Percentiles rank a stretch among this genome's conserved stretches.
phyloP scores from a whole-genome alignment of 352 stramenopile species.

The Peronospora destructor region DNA sequence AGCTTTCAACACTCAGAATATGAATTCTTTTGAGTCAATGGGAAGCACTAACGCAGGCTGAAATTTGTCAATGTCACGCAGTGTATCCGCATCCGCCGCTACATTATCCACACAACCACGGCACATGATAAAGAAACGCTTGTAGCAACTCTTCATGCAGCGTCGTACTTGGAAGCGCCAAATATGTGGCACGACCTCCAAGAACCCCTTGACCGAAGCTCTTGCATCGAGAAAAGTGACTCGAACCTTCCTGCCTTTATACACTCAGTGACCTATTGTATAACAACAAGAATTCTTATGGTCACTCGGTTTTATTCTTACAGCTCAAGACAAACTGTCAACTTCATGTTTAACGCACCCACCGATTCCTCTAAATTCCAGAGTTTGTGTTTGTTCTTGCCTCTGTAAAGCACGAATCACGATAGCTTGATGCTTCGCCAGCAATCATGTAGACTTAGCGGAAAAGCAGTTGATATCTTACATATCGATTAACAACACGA shows the following conservation, averaged over 20 bases:
- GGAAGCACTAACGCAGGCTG: slow-evolving; percentile 60
- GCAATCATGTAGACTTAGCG: slow-evolving; percentile 57
- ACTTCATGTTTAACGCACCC: slow-evolving; percentile 26
- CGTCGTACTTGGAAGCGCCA: slow-evolving; percentile 38
- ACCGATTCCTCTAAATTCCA: slow-evolving; percentile 55
- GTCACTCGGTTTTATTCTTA: not conserved
- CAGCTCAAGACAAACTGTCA: not conserved
- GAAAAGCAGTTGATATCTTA: slow-evolving; percentile 13
- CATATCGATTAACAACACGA: slow-evolving; percentile 6
- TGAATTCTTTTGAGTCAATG: slow-evolving; percentile 78
- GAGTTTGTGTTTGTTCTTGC: slow-evolving; percentile 3
- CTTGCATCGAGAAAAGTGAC: slow-evolving; percentile 64
- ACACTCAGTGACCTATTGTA: slow-evolving; percentile 34
- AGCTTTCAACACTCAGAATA: slow-evolving; percentile 48
- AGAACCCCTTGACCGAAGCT: slow-evolving; percentile 72
- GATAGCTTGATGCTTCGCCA: slow-evolving; percentile 69
- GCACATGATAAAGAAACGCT: too few relatives aligned
- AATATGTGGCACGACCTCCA: slow-evolving; percentile 58
- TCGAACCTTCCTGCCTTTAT: slow-evolving; percentile 35
- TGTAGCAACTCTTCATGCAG: not conserved
- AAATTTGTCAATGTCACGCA: slow-evolving; percentile 44
- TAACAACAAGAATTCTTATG: not conserved
- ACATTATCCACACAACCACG: slow-evolving; percentile 1
- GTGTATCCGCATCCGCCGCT: slow-evolving; percentile 48
- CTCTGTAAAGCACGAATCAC: slow-evolving; percentile 48